Evolutionary conservation across 768 basidiomycete species (phyloP), one percentile per base, ranked within the genome.

Genomic region (Boletus eberwhitei): DNA sequence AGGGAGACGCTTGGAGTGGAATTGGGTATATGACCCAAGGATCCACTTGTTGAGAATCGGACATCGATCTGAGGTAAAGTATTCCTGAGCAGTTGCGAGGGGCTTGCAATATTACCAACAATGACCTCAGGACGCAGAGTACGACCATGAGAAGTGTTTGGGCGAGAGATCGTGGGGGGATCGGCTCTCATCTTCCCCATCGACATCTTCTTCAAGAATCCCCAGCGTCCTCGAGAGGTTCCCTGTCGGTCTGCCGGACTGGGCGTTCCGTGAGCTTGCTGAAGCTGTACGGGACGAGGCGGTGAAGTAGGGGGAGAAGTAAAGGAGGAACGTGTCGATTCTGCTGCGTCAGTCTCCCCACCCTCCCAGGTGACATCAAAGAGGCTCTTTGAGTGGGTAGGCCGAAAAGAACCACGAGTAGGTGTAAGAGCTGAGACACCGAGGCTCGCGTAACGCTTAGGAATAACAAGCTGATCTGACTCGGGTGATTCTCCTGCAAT

Each of bases 121-220:
- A 44, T 36, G 11, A 51, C 44, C 37, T 63, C 67, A 7, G 47
- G 51, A 26, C 61, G 64, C 22, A 43, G 39, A 40, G 43, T 4
- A 35, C 62, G 68, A 46, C 49, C 51, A 42, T 59, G 69, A 60
- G 60, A 70, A 61, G 72, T 73, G 38, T 71, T 74, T 11, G 74
- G 68, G 29, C 79, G 73, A 7, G 78, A 63, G 42, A 55, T 29
- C 3, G 56, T 64, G 29, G 84, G 78, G 16, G 79, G 71, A 44
- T 91, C 90, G n/a, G 74, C 59, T 63, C 84, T 84, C 75, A 96
- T 87, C 71, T 89, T 92, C 14, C 93, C 88, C 92, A 95, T 96
- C 7, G 93, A 96, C 93, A 98, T 97, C 75, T 98, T 98, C 75
- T 94, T 93, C 55, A 98, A 75, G 75, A 98, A 96, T 4, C 94